phyloP scores from a whole-genome alignment of 73 alveolate species.

The Symbiodinium natans region DNA sequence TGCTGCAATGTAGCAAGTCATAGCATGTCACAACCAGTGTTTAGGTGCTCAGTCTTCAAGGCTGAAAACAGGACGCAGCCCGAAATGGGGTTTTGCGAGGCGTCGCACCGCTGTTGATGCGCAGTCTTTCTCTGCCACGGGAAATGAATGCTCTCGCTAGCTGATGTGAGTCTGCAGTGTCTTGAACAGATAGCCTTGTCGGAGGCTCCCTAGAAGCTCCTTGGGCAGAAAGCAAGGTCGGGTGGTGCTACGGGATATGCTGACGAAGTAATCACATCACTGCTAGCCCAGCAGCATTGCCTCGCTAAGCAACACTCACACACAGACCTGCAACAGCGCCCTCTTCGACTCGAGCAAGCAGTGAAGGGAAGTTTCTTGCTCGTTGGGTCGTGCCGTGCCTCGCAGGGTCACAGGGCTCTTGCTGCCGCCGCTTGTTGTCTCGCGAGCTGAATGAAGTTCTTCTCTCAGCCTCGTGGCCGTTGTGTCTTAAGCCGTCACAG shows the following conservation, averaged over 20 bases:
- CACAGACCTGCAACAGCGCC: background rate
- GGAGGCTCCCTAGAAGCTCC: background rate
- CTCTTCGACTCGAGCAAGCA: background rate
- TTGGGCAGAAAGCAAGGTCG: background rate
- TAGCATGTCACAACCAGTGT: no score
- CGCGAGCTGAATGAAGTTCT: background rate
- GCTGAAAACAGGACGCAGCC: no score
- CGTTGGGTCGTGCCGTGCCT: background rate
- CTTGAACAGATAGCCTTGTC: background rate
- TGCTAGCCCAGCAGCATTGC: background rate
- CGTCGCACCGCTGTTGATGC: no score
- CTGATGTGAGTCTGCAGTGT: no score
- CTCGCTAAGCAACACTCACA: background rate
- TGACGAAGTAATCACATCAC: no score
- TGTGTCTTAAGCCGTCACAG: background rate
- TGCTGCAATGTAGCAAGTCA: background rate
- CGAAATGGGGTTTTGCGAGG: no score
- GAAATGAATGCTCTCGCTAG: no score
- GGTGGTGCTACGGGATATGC: no score
- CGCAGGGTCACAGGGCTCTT: background rate
- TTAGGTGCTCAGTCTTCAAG: no score
- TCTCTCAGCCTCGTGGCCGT: background rate
- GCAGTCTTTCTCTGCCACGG: no score
- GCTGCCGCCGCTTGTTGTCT: background rate
- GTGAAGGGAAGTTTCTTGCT: background rate